A percentile compares a stretch with the other conserved stretches of the same genome.
phyloP scores from a whole-genome alignment of 1,139 yeast genomes.

The Protomyces arabidopsidicola region DNA sequence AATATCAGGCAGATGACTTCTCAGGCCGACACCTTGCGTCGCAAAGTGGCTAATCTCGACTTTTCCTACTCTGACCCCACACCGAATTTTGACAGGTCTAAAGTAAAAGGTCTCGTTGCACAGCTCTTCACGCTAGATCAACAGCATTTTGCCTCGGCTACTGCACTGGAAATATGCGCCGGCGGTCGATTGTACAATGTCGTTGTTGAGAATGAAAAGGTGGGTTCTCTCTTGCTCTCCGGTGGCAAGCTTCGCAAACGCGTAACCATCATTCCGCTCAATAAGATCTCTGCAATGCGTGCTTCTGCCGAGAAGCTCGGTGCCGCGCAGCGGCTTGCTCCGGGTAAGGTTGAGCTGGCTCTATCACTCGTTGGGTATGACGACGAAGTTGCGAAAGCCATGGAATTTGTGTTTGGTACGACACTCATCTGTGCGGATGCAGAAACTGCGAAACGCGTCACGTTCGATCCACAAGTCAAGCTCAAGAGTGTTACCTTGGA shows the following conservation, averaged over 20 bases:
- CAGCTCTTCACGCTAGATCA: constrained; percentile 67
- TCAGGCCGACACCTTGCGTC: constrained; percentile 54
- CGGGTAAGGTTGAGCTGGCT: constrained; percentile 84
- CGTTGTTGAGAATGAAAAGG: constrained; percentile 80
- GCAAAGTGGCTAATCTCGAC: constrained; percentile 69
- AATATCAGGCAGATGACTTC: constrained; percentile 46
- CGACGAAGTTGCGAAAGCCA: constrained; percentile 65
- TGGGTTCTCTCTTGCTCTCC: constrained; percentile 77
- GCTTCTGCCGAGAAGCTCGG: constrained; percentile 39
- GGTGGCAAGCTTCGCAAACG: constrained; percentile 72
- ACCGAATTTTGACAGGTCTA: constrained; percentile 53
- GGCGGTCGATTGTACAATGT: constrained; percentile 88
- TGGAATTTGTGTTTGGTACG: constrained; percentile 87
- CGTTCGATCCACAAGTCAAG: constrained; percentile 76
- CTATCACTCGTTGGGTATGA: constrained; percentile 73
- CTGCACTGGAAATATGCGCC: constrained; percentile 90
- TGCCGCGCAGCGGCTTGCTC: constrained; percentile 65
- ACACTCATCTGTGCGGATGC: constrained; percentile 84
- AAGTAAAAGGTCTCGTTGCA: constrained; percentile 86
- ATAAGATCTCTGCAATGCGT: constrained; percentile 61
- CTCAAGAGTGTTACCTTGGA: constrained; percentile 86
- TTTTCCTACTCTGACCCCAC: constrained; percentile 67
- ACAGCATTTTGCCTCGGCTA: constrained; percentile 56
- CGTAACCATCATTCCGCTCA: constrained; percentile 88
- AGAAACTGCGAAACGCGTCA: constrained; percentile 77